phyloP scores from a whole-genome alignment of 306 rosid species.

The Styphnolobium japonicum region DNA sequence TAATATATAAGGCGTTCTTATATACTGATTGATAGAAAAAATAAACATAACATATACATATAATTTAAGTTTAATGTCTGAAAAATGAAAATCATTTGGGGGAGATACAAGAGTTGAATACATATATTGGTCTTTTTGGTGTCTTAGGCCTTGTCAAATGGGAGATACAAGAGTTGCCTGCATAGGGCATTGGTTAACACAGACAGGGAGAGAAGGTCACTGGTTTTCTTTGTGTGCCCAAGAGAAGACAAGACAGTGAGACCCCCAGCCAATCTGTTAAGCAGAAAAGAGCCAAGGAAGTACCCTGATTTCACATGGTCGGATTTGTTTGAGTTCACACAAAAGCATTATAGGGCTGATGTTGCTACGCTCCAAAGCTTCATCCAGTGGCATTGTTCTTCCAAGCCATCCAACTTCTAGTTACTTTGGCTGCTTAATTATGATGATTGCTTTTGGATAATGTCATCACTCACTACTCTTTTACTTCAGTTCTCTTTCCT shows the following conservation, averaged over 20 bases:
- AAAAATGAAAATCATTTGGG: background rate
- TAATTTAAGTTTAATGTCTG: background rate
- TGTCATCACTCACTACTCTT: background rate
- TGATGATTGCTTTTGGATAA: background rate
- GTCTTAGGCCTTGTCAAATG: conserved; percentile 46
- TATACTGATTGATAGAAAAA: background rate
- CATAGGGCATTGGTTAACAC: conserved; percentile 50
- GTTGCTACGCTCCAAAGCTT: conserved; percentile 38
- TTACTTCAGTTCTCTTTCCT: background rate
- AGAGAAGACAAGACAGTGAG: conserved; percentile 47
- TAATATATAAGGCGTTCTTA: background rate
- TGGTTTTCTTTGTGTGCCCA: conserved; percentile 41
- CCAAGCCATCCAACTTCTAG: conserved; percentile 15
- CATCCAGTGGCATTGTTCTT: conserved; percentile 24
- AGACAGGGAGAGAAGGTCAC: conserved; percentile 37
- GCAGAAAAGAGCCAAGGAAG: conserved; percentile 33
- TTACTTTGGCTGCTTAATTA: background rate
- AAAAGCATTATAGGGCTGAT: conserved; percentile 41
- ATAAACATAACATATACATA: background rate
- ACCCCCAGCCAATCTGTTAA: conserved; percentile 39
- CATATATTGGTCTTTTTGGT: background rate
- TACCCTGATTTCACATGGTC: conserved; percentile 62
- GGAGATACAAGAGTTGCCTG: conserved; percentile 55
- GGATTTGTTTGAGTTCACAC: conserved; percentile 38
- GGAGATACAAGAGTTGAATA: background rate